Conservation (phyloP, 352 stramenopile genomes). For the Globisporangium cederbergense region DNA sequence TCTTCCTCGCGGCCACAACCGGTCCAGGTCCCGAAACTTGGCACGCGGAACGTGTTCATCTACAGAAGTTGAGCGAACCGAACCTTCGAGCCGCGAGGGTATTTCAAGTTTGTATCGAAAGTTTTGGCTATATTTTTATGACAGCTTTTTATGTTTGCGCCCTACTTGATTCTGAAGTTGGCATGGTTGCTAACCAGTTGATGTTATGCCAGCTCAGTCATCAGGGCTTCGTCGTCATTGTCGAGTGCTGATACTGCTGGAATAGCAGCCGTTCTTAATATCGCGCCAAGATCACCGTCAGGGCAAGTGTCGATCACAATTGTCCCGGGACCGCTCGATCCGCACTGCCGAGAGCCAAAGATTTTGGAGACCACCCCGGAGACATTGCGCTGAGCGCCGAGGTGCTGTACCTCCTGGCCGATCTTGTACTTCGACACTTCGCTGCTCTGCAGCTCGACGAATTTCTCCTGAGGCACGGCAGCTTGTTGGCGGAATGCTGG, state of each 20-base stretch:
- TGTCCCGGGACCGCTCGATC: slow-evolving; percentile 55
- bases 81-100: background rate
- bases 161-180: background rate
- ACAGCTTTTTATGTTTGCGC: background rate
- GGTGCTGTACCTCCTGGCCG: slow-evolving; percentile 46
- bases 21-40: slow-evolving; percentile 13
- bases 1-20: slow-evolving; percentile 10
- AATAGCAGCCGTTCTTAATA: background rate
- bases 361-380: slow-evolving; percentile 63
- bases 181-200: slow-evolving; percentile 3
- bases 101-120: slow-evolving; percentile 1
- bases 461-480: slow-evolving; percentile 33
- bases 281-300: background rate
- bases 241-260: background rate
- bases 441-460: slow-evolving; percentile 76
- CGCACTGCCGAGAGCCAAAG: slow-evolving; percentile 66
- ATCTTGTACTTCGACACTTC: slow-evolving; percentile 77
- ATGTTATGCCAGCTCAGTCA: slow-evolving; percentile 9
- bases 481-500: slow-evolving; percentile 32
- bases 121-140: slow-evolving; percentile 11
- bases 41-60: slow-evolving; percentile 21
- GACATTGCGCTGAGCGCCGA: slow-evolving; percentile 52
- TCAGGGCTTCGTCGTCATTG: slow-evolving; percentile 9
- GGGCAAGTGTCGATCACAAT: slow-evolving; percentile 70
- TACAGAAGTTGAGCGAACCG: slow-evolving; percentile 16